Evolutionary conservation across 192 early-diverging fungal genomes (phyloP), one percentile per base, ranked within the genome.

Genomic region (Umbelopsis ramanniana): DNA sequence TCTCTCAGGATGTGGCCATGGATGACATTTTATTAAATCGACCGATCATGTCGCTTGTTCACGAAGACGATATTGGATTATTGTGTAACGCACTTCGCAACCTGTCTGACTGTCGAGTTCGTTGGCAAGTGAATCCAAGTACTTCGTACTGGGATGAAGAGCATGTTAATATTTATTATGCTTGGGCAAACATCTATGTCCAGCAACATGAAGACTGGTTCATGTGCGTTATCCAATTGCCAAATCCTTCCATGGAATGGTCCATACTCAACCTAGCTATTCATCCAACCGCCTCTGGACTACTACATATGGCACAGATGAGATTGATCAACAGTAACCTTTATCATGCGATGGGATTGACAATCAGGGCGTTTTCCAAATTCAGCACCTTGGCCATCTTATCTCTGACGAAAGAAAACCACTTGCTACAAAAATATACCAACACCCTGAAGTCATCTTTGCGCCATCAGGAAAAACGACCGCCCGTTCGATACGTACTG

Each of bases 21-120:
- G 33, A 63, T 37, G 33, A 37, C 3, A 14, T 63, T 0, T 35
- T 63, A 19, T 35, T 63, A 17, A 63, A 63, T 63, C 57, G 57
- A 23, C 76, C 76, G 37, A 37, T 78, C 68, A 78, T 78, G 76
- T 72, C 72, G 0, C 73, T 67, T 74, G 71, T 78, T 35, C 76
- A 73, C 22, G 40, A 60, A 9, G 68, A 78, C 22, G 76, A 78
- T 54, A 46, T 78, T 8, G 46, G 54, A 23, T 35, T n/a, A 2
- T 45, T 78, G 0, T 78, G 76, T 37, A 53, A 24, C 6, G 72
- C 57, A 33, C 48, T 78, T 15, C 54, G 26, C 12, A 26, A 63
- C 7, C 57, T 22, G 10, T 35, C 26, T 15, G 3, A 12, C 2
- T 63, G 57, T 63, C 23, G 57, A 63, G 57, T 63, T 12, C 57